Base-by-base conservation (phyloP, 805 yeast genomes). In the Saccharomyces kudriavzevii region DNA sequence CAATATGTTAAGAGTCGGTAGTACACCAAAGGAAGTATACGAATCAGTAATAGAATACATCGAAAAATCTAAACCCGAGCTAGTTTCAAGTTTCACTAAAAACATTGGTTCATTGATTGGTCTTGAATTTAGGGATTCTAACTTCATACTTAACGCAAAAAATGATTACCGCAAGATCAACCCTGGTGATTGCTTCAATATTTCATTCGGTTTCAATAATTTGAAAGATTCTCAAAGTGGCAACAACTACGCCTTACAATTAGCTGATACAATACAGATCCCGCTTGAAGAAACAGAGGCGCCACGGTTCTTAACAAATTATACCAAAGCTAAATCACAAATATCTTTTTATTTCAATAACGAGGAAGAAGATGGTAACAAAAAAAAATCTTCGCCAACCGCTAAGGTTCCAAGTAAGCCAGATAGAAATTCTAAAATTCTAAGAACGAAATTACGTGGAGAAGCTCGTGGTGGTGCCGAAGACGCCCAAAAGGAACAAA, bases 91-190 rank as follows among this genome's bases (percentile, higher is more conserved):
- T 61, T 85, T 90, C 60, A 77, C 90, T 49, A 87, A 87, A 64
- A 88, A 88, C 63, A 79, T 85, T 58, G 98, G 98, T 51, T 88
- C 94, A 80, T 75, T 88, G 54, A 84, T 88, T 53, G 98, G 98
- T 55, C 78, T 92, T 56, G 97, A 89, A 64, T 89, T 88, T 65
- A 80, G 96, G 70, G 97, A 90, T 68, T 77, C 91, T 0, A 74
- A 84, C 2, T 81, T 87, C 58, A 76, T 89, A 17, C 73, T 92
- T 52, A 87, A 86, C 64, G 77, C 80, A 26, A 90, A 87, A 63
- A 86, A 82, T 67, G 87, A 84, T 28, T 57, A 61, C 43, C 77
- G 92, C 59, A 71, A 68, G 24, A 72, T 92, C 50, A 77, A 77
- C 54, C 85, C 83, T 55, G 92, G 91, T 45, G 84, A 89, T 61